Evolutionary conservation across 148 eudicot species (phyloP).

Genomic region (Vaccinium darrowii): DNA sequence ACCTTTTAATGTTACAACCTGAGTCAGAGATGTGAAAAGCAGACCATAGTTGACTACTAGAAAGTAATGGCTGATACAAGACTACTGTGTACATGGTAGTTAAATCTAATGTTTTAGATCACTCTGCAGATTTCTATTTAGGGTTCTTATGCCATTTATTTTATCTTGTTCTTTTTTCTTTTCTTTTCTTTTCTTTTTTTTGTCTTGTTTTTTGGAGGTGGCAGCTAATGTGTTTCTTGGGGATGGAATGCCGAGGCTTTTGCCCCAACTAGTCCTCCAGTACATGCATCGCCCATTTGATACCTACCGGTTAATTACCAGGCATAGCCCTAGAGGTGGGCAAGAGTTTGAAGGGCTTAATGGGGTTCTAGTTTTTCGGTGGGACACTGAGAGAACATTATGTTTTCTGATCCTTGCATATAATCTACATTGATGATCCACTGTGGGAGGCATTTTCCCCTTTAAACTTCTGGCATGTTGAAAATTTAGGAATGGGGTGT

Average conservation of each 20-base stretch:
- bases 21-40: not conserved
- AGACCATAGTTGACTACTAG: not conserved
- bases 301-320: not conserved
- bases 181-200: not conserved
- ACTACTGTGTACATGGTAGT: not conserved
- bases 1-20: not conserved
- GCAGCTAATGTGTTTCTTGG: not conserved
- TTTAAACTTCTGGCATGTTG: not conserved
- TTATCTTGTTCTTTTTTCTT: too few species aligned
- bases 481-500: not conserved
- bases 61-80: not conserved
- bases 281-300: not conserved
- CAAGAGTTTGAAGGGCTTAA: not conserved
- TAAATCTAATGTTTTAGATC: not conserved
- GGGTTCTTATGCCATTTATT: not conserved
- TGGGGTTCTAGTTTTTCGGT: not conserved
- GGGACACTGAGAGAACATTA: not conserved
- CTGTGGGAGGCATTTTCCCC: not conserved
- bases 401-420: not conserved
- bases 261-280: not conserved
- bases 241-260: not conserved
- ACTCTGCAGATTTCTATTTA: not conserved
- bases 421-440: not conserved
- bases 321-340: not conserved
- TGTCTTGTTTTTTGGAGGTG: not conserved